Evolutionary conservation across 2,329 filamentous ascomycete species (phyloP).

Genomic region (Plectosphaerella cucumerina): DNA sequence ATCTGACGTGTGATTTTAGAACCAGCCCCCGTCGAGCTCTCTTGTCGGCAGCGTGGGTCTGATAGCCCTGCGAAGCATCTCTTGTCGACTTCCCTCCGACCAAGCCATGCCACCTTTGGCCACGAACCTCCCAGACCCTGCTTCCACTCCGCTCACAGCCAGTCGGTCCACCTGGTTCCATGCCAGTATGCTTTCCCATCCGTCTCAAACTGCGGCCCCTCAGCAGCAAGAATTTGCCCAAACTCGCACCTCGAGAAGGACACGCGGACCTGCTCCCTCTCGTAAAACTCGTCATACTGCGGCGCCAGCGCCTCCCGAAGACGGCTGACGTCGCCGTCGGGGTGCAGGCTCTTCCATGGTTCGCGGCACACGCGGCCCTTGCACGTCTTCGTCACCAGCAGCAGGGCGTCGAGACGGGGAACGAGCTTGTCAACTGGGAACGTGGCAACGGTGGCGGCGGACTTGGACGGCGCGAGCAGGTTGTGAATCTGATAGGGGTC

Average conservation of each 20-base stretch:
- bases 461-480: conserved; percentile 15
- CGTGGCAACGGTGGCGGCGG: neutral
- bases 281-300: conserved; percentile 50
- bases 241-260: conserved; percentile 46
- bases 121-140: too few relatives aligned
- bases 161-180: conserved; percentile 19
- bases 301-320: conserved; percentile 45
- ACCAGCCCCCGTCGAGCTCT: too few relatives aligned
- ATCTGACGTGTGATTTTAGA: too few relatives aligned
- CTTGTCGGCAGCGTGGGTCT: too few relatives aligned
- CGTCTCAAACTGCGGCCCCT: conserved; percentile 42
- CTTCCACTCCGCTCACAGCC: conserved; percentile 6
- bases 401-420: conserved; percentile 51
- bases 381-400: conserved; percentile 59
- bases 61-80: too few relatives aligned
- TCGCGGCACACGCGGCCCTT: conserved; percentile 46
- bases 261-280: conserved; percentile 38
- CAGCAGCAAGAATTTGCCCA: conserved; percentile 15
- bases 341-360: conserved; percentile 56
- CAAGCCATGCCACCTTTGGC: too few relatives aligned
- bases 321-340: conserved; percentile 43
- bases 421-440: conserved; percentile 26
- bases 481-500: conserved; percentile 51
- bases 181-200: conserved; percentile 18
- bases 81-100: too few relatives aligned